Evolutionary conservation across 768 basidiomycete species (phyloP).

Genomic region (Leccinum broughii): DNA sequence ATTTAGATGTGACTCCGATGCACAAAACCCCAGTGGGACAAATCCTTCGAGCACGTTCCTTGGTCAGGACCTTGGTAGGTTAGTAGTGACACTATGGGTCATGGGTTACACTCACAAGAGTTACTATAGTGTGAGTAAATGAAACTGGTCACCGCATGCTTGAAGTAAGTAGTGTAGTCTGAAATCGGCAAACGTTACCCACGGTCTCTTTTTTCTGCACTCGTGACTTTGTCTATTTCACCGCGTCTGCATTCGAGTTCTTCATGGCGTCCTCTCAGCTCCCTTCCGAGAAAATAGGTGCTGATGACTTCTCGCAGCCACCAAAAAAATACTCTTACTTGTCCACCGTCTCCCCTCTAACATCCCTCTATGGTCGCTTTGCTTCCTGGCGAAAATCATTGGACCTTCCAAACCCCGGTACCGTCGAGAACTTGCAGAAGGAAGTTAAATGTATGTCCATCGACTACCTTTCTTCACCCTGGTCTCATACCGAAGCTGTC

Average conservation of each 20-base stretch:
- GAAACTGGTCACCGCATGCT: too few species aligned
- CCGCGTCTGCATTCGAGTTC: conserved; percentile 15
- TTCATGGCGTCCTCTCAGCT: conserved; percentile 48
- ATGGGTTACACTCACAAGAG: too few species aligned
- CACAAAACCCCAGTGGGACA: too few species aligned
- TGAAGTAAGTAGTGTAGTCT: neutral
- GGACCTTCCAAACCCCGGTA: conserved; percentile 88
- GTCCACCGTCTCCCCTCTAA: conserved; percentile 50
- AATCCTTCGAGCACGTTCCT: neutral
- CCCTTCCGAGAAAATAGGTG: conserved; percentile 42
- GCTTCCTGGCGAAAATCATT: conserved; percentile 79
- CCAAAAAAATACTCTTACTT: conserved; percentile 41
- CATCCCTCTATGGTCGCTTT: conserved; percentile 69
- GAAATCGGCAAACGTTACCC: conserved; percentile 23
- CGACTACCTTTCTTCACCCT: conserved; percentile 5
- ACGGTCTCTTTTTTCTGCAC: conserved; percentile 37
- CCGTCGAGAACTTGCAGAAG: conserved; percentile 88
- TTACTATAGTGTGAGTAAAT: too few species aligned
- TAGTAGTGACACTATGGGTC: too few species aligned
- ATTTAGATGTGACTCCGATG: neutral
- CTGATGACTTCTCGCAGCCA: conserved; percentile 36
- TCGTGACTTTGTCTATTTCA: conserved; percentile 24
- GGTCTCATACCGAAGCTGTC: neutral
- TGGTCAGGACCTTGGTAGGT: too few species aligned
- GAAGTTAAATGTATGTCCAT: conserved; percentile 78